These are phyloP conservation scores for Skeletonema menzelii DNA, from an alignment of 108 stramenopile species.

Conservation along the genomic window DNA sequence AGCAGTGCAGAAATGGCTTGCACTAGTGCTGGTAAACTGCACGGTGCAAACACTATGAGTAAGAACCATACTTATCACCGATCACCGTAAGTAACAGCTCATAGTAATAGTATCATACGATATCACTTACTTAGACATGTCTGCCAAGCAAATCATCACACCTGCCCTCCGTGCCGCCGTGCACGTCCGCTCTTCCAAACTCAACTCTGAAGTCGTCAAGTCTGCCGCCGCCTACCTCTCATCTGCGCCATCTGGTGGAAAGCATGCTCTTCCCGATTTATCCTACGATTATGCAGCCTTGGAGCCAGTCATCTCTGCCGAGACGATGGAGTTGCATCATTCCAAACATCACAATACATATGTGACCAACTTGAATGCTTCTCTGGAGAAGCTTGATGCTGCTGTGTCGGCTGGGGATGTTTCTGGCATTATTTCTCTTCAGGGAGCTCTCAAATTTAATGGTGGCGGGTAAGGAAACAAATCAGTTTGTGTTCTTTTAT, in stretches of 20 bases:
- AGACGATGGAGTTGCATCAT: slow-evolving; percentile 96
- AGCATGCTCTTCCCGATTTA: slow-evolving; percentile 84
- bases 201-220: slow-evolving; percentile 60
- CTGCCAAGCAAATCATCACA: slow-evolving; percentile 57
- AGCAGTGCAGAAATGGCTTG: too few species aligned
- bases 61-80: too few species aligned
- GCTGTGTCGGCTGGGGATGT: slow-evolving; percentile 79
- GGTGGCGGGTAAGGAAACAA: slow-evolving; percentile 89
- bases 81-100: too few species aligned
- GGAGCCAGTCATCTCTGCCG: slow-evolving; percentile 88
- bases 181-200: slow-evolving; percentile 74
- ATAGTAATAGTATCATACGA: background rate
- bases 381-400: slow-evolving; percentile 86
- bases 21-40: too few species aligned
- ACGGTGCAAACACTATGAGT: too few species aligned
- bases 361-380: slow-evolving; percentile 90
- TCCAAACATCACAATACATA: slow-evolving; percentile 94
- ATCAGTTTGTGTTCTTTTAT: background rate
- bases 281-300: slow-evolving; percentile 90
- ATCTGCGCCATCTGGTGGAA: slow-evolving; percentile 60
- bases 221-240: slow-evolving; percentile 72
- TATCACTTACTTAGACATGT: slow-evolving; percentile 50
- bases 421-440: slow-evolving; percentile 69
- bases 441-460: slow-evolving; percentile 95
- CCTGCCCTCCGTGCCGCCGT: slow-evolving; percentile 77